phyloP scores from a whole-genome alignment of 257 asterid genomes.

The Solanum paucissectum region DNA sequence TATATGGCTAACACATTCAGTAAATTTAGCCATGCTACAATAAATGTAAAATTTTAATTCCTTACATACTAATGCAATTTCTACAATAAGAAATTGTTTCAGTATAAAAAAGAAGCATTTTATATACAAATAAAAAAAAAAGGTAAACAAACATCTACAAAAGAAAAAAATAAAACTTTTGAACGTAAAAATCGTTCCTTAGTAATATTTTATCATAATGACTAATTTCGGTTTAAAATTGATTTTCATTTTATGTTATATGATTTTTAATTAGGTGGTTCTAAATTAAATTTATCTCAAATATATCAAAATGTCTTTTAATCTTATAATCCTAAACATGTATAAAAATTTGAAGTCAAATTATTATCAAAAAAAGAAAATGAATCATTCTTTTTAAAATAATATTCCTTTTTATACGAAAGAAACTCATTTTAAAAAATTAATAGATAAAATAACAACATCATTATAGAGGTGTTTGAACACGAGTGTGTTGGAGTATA shows the following conservation, averaged over 20 bases:
- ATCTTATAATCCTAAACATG: too few relatives aligned
- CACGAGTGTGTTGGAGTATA: neutral
- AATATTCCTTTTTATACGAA: too few relatives aligned
- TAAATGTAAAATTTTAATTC: neutral
- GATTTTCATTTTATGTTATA: neutral
- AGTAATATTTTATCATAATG: neutral
- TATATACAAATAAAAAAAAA: too few relatives aligned
- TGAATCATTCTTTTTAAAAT: neutral
- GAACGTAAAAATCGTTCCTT: neutral
- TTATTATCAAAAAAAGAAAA: too few relatives aligned
- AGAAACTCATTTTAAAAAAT: too few relatives aligned
- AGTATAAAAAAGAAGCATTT: neutral
- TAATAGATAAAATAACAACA: too few relatives aligned
- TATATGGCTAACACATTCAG: neutral
- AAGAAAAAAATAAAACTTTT: neutral
- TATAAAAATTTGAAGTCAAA: too few relatives aligned
- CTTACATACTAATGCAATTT: neutral
- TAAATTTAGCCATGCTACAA: neutral
- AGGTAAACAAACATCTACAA: neutral
- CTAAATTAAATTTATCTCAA: neutral
- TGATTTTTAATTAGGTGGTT: neutral
- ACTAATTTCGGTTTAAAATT: neutral
- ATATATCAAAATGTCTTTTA: too few relatives aligned
- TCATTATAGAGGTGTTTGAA: neutral
- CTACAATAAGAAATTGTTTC: neutral